phyloP scores from a whole-genome alignment of 441 rosid species.

The Croton setiger region DNA sequence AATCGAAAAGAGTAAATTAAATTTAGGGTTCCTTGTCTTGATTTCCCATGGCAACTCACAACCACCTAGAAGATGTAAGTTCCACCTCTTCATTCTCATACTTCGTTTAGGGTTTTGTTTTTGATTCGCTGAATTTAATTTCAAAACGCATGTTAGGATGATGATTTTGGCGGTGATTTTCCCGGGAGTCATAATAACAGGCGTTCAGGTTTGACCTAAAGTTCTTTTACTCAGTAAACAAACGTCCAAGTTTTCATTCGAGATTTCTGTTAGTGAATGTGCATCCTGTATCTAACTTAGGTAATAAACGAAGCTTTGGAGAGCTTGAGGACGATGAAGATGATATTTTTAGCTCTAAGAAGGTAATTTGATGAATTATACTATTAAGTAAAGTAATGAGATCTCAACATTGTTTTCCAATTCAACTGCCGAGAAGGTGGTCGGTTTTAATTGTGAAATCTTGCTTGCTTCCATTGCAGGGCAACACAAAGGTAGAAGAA shows the following conservation, averaged over 20 bases:
- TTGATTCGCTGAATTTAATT: neutral
- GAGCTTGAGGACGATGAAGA: conserved; percentile 95
- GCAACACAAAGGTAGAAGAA: conserved; percentile 65
- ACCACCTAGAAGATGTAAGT: conserved; percentile 61
- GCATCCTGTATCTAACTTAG: conserved; percentile 30
- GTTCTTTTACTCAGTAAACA: neutral
- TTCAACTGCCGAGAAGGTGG: neutral
- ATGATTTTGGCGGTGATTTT: conserved; percentile 86
- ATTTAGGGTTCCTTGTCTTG: conserved; percentile 30
- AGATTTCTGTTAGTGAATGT: conserved; percentile 4
- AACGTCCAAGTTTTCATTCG: neutral
- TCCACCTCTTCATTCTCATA: neutral
- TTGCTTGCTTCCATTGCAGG: conserved; percentile 36
- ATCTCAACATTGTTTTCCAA: neutral
- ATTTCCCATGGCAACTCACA: conserved; percentile 49
- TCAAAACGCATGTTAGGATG: conserved; percentile 42
- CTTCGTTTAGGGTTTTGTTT: conserved; percentile 3
- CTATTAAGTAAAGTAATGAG: neutral
- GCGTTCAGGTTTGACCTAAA: conserved; percentile 48
- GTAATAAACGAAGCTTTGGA: conserved; percentile 73
- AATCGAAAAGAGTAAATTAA: neutral
- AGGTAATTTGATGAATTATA: conserved; percentile 37
- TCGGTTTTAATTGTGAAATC: neutral
- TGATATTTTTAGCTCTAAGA: conserved; percentile 78
- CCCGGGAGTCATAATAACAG: conserved; percentile 41